Base-by-base conservation (phyloP, 306 rosid species). In the Cicer cuneatum region DNA sequence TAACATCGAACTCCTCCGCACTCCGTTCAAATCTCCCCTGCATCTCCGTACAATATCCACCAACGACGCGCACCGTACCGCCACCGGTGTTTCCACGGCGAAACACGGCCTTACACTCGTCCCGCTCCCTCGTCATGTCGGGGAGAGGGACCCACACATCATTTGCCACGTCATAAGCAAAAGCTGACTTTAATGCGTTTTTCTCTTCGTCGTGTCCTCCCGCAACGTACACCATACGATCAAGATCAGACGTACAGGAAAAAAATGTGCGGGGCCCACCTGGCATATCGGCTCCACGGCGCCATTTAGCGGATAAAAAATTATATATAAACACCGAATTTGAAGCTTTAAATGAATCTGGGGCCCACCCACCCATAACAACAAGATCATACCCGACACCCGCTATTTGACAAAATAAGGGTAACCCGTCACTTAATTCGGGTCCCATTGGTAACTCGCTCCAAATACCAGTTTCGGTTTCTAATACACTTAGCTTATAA, bases 151-250 rank as follows among this genome's bases (percentile, higher is more conserved):
- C 13, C 98, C 98, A 92, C 74, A 21, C 33, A 12, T 92, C 85
- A 0, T 37, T 52, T 1, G 68, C 71, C 78, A 92, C 90, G 24
- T 90, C 86, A 41, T 90, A 92, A 2, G 66, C 83, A 15, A 83
- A 8, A 0, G 85, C 89, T 0, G 98, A 88, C 15, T 37, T 90
- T 60, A 92, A 61, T 1, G 96, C 96, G 24, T 86, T 83, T 66
- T 92, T 92, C 15, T 83, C 86, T 0, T 78, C 86, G 0, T 92
- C 87, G 13, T 92, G 98, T 0, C 98, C 98, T 0, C 98, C 98
- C 0, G 89, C 92, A 0, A 90, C 83, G 24, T 51, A 92, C 6
- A 90, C 87, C 66, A 47, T 64, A 0, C 41, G 84, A 5, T 81
- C 78, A 0, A 19, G 67, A 54, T 90, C 96, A 0, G 92, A 80